Percentiles rank a stretch among this genome's conserved stretches.
These are phyloP conservation scores for Aspergillus sojae DNA, from an alignment of 2,329 filamentous ascomycete genomes.

Conservation along the genomic window DNA sequence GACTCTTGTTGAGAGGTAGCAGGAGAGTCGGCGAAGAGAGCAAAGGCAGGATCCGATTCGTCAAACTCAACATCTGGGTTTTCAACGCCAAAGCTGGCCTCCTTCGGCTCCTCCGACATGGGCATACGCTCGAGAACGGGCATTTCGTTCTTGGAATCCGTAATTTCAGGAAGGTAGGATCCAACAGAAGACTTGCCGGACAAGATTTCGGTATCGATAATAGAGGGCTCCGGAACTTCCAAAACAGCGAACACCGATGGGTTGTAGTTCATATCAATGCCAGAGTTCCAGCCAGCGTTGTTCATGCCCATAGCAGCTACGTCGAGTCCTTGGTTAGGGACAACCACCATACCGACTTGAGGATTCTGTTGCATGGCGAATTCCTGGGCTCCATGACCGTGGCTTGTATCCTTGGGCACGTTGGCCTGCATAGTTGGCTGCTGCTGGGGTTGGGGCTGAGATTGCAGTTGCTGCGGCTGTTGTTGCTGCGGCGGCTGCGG, in stretches of 20 bases:
- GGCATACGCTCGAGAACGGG: constrained; percentile 50
- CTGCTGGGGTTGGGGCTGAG: constrained; percentile 45
- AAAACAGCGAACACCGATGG: constrained; percentile 65
- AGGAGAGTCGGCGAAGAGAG: constrained; percentile 56
- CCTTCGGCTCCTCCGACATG: constrained; percentile 19
- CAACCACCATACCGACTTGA: constrained; percentile 75
- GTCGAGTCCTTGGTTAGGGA: constrained; percentile 77
- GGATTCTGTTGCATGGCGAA: constrained; percentile 64
- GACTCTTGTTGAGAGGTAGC: constrained; percentile 30
- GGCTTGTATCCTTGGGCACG: constrained; percentile 67
- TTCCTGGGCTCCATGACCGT: constrained; percentile 57
- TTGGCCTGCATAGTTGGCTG: constrained; percentile 50
- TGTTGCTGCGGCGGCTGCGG: constrained; percentile 44
- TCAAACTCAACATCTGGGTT: constrained; percentile 56
- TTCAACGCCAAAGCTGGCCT: constrained; percentile 24
- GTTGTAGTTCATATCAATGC: constrained; percentile 50
- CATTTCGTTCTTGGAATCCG: constrained; percentile 52
- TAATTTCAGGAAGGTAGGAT: constrained; percentile 36
- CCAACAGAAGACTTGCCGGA: constrained; percentile 69
- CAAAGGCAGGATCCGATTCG: constrained; percentile 52
- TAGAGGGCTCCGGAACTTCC: constrained; percentile 68
- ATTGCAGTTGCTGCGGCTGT: constrained; percentile 34
- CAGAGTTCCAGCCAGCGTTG: constrained; percentile 48
- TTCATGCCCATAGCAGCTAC: constrained; percentile 69
- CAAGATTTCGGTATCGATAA: constrained; percentile 63